Percentiles rank a stretch among this genome's conserved stretches.
Evolutionary conservation across 208 protist genomes (phyloP).

Genomic region (Tritrichomonas foetus): DNA sequence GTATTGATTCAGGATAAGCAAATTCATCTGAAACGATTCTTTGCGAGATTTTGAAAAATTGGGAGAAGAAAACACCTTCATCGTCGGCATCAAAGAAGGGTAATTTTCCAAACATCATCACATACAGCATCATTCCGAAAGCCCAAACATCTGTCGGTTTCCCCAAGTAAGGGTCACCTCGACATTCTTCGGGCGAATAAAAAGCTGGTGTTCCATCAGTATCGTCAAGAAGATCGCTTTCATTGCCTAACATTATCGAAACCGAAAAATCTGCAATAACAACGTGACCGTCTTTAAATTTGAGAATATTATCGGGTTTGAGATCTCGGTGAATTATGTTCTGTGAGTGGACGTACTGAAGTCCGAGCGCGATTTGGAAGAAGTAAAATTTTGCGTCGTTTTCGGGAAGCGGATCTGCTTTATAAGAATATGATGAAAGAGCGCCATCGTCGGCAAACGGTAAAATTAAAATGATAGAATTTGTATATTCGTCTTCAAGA

Average conservation of each 20-base stretch:
- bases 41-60: conserved; percentile 29
- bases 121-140: not conserved
- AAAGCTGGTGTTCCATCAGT: conserved; percentile 12
- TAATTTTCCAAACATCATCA: conserved; percentile 21
- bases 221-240: not conserved
- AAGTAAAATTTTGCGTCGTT: not conserved
- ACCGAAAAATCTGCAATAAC: conserved; percentile 24
- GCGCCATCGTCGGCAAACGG: not conserved
- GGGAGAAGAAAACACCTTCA: not conserved
- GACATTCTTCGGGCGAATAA: not conserved
- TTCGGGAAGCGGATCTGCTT: not conserved
- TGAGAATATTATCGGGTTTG: not conserved
- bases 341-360: not conserved
- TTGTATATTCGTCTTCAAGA: not conserved
- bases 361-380: not conserved
- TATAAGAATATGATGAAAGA: not conserved
- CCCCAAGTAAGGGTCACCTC: not conserved
- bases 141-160: conserved; percentile 27
- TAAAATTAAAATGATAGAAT: not conserved
- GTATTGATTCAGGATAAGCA: not conserved
- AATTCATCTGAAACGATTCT: not conserved
- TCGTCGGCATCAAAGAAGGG: conserved; percentile 3
- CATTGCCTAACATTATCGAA: not conserved
- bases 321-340: conserved; percentile 35
- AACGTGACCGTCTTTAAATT: not conserved